Conservation (phyloP, 2,329 filamentous ascomycete species). For the Bipolaris oryzae region DNA sequence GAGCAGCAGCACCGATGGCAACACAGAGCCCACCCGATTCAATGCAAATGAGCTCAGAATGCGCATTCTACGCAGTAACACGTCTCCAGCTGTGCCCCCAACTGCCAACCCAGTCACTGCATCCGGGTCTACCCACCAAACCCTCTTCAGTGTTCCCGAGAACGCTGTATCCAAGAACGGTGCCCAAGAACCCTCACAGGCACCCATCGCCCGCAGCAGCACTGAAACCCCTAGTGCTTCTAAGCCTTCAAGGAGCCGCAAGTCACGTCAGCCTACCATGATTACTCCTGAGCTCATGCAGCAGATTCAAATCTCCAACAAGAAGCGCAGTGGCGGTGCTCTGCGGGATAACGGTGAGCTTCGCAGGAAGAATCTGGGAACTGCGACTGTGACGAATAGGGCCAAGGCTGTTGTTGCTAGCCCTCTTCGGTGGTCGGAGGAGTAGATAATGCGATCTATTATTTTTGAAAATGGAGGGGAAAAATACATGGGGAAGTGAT, state of each 20-base stretch:
- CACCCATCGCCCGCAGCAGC: not conserved
- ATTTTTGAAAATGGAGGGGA: not conserved
- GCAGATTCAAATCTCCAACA: not conserved
- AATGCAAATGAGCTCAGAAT: not conserved
- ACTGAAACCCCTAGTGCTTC: not conserved
- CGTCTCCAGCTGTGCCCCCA: not conserved
- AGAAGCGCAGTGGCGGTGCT: not conserved
- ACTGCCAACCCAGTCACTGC: not conserved
- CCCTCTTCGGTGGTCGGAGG: slow-evolving; percentile 11
- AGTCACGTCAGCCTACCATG: not conserved
- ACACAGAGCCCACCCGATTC: not conserved
- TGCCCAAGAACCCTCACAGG: not conserved
- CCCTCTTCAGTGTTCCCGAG: not conserved
- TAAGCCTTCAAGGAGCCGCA: not conserved
- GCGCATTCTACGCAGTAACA: not conserved
- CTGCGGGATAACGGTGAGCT: not conserved
- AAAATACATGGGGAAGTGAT: too few relatives aligned
- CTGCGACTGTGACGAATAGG: not conserved
- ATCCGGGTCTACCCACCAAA: not conserved
- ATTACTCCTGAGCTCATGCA: slow-evolving; percentile 1
- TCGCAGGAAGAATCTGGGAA: not conserved
- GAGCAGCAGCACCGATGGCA: not conserved
- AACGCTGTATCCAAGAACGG: not conserved
- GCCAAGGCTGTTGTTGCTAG: not conserved
- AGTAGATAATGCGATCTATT: not conserved